Conservation (phyloP, 208 protist genomes). For the Trichomonas tenax region DNA sequence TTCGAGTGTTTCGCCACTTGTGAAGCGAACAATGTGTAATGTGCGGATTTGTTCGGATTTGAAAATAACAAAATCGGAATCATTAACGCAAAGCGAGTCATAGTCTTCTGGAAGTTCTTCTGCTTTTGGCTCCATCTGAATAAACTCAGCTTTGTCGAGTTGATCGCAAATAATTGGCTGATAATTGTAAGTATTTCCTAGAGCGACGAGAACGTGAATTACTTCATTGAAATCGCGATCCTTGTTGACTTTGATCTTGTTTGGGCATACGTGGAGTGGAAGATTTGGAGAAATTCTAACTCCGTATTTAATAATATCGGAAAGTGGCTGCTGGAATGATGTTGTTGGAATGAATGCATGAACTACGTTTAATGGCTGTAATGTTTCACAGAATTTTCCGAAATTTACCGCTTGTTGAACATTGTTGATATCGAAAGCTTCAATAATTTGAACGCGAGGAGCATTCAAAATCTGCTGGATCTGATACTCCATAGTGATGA, state of each 20-base stretch:
- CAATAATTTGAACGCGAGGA: not conserved
- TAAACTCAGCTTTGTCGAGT: not conserved
- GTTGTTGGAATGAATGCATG: not conserved
- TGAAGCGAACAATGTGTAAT: not conserved
- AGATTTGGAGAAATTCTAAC: not conserved
- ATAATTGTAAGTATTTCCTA: not conserved
- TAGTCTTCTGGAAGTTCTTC: not conserved
- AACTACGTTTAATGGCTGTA: not conserved
- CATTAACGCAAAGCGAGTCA: not conserved
- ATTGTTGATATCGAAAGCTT: not conserved
- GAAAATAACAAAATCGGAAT: not conserved
- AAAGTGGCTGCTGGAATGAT: not conserved
- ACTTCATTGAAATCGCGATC: not conserved
- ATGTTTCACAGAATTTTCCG: not conserved
- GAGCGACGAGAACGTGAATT: not conserved
- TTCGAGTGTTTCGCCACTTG: not conserved
- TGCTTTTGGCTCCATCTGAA: not conserved
- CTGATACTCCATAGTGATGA: not conserved
- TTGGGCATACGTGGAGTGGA: not conserved
- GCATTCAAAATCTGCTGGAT: not conserved
- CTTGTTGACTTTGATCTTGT: not conserved
- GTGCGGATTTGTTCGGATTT: not conserved
- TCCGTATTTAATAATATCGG: not conserved
- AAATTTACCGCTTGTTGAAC: not conserved
- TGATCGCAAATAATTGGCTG: not conserved